Evolutionary conservation across 2,329 filamentous ascomycete genomes (phyloP).

Genomic region (Truncatella angustata): DNA sequence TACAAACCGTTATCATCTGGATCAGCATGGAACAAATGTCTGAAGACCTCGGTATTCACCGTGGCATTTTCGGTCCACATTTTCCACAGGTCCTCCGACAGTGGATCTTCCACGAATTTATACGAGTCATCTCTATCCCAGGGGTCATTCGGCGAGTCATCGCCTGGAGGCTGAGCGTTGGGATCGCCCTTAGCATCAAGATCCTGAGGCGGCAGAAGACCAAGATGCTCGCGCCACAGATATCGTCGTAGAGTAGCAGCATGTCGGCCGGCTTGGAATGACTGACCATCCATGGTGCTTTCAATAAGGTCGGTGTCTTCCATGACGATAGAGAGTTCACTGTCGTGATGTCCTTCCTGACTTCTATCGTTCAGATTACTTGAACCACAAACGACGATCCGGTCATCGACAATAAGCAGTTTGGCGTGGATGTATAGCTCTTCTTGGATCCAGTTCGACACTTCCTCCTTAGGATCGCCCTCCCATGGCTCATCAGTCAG

Average conservation of each 20-base stretch:
- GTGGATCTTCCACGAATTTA: constrained; percentile 68
- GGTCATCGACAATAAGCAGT: constrained; percentile 84
- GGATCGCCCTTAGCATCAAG: constrained; percentile 62
- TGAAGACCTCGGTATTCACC: constrained; percentile 71
- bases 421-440: constrained; percentile 96
- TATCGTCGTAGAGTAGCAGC: constrained; percentile 78
- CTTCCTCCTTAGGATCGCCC: constrained; percentile 71
- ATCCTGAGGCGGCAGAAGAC: constrained; percentile 72
- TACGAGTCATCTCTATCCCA: constrained; percentile 59
- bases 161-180: constrained; percentile 70
- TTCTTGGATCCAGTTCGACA: constrained; percentile 88
- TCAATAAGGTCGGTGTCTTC: constrained; percentile 73
- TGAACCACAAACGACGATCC: constrained; percentile 78
- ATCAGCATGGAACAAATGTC: constrained; percentile 82
- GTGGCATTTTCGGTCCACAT: constrained; percentile 69
- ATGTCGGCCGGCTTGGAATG: constrained; percentile 76
- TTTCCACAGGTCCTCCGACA: constrained; percentile 64
- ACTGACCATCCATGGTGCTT: constrained; percentile 75
- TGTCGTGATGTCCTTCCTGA: constrained; percentile 85
- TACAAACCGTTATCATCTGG: constrained; percentile 76
- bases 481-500: constrained; percentile 74
- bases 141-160: constrained; percentile 64
- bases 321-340: constrained; percentile 86
- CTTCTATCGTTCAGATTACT: constrained; percentile 92
- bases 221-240: constrained; percentile 88